Evolutionary conservation across 495 filamentous ascomycete genomes (phyloP), one percentile per base, ranked within the genome.

Genomic region (Ascobolus immersus): DNA sequence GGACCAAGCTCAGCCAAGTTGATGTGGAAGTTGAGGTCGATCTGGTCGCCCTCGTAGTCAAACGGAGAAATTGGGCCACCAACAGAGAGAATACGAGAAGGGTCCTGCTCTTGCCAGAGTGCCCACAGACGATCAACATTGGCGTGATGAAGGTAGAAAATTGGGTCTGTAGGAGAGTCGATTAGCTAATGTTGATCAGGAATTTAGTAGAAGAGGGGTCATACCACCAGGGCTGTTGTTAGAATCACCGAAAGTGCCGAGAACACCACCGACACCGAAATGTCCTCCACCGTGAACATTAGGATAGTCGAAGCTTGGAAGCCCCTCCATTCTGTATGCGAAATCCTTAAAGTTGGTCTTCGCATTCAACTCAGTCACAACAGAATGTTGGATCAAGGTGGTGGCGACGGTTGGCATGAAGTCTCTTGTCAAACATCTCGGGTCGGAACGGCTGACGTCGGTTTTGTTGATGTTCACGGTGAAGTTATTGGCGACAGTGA

Each of bases 211-310:
- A n/a, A n/a, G n/a, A 14, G 10, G 20, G 12, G 18, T 44, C 41
- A 31, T 31, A 3, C 18, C 28, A n/a, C 28, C 28, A 31, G 44
- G 44, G 13, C 34, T 39, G 7, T 43, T 32, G 33, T 35, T 42
- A 5, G 40, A n/a, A 37, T 49, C 38, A 2, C 32, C 8, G 35
- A 48, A 42, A 17, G 21, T 14, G 5, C 44, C 39, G 4, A 42
- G 31, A 2, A 37, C 22, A 24, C 52, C 47, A 38, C 61, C 72
- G 34, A 73, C 64, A 4, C 59, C 55, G 44, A 64, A 68, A 41
- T 79, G 73, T 6, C 69, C 71, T 9, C 57, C 67, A 7, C 62
- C 61, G 45, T 71, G 73, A 5, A 72, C 57, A 6, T 69, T 68
- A 26, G 68, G 49, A 33, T 51, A 45, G 17, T 55, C 48, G 20